Percentiles rank a stretch among this genome's conserved stretches.
Evolutionary conservation across 805 yeast species (phyloP).

Genomic region (Candida anglica): DNA sequence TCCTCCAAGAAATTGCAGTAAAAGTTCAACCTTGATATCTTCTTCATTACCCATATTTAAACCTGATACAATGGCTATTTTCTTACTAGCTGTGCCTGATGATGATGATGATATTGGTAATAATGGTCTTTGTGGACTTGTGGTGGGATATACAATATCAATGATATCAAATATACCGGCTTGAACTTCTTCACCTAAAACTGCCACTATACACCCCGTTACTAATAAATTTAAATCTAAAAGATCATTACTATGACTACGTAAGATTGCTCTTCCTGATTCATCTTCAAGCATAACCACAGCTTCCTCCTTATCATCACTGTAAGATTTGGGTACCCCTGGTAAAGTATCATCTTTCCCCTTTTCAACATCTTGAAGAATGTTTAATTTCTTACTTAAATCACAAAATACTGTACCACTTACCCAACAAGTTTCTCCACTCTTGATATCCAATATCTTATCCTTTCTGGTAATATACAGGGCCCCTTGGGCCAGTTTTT

Average conservation of each 20-base stretch:
- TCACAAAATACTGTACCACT: slow-evolving; percentile 85
- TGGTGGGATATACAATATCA: slow-evolving; percentile 71
- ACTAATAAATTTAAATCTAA: slow-evolving; percentile 59
- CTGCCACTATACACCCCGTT: slow-evolving; percentile 86
- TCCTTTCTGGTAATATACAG: slow-evolving; percentile 28
- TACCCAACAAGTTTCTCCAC: slow-evolving; percentile 70
- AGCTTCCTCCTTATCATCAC: slow-evolving; percentile 13
- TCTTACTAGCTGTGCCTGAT: slow-evolving; percentile 22
- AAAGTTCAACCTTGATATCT: slow-evolving; percentile 46
- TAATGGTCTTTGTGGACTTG: slow-evolving; percentile 50
- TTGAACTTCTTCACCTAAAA: slow-evolving; percentile 78
- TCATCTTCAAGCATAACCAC: slow-evolving; percentile 86
- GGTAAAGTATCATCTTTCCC: slow-evolving; percentile 51
- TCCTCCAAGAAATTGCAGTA: slow-evolving; percentile 71
- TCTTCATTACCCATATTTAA: slow-evolving; percentile 46
- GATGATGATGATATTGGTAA: slow-evolving; percentile 7
- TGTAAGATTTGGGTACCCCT: slow-evolving; percentile 22
- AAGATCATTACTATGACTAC: slow-evolving; percentile 56
- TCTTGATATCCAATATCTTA: slow-evolving; percentile 55
- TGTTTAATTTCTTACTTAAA: slow-evolving; percentile 79
- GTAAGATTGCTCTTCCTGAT: slow-evolving; percentile 77
- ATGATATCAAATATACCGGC: slow-evolving; percentile 82
- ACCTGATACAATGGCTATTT: slow-evolving; percentile 77
- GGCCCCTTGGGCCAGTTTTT: slow-evolving; percentile 29
- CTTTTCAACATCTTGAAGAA: slow-evolving; percentile 73